A percentile compares a stretch with the other conserved stretches of the same genome.
Conservation (phyloP, 148 eudicot species). For the Rhododendron kiyosumense region DNA sequence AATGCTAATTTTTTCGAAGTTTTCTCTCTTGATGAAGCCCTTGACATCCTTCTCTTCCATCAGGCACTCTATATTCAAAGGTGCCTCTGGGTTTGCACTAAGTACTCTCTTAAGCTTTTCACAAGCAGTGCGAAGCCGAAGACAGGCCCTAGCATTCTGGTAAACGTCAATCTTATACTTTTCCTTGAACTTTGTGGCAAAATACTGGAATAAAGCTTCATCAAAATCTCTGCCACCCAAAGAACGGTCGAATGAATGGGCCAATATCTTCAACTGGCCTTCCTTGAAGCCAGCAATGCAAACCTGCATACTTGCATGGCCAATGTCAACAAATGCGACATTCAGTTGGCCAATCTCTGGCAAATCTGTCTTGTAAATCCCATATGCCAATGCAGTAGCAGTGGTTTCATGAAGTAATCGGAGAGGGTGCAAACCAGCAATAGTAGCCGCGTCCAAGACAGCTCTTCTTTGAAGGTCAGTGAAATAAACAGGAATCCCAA, state of each 20-base stretch:
- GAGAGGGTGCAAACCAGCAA: conserved; percentile 78
- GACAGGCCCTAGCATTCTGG: conserved; percentile 89
- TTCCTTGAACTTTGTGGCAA: conserved; percentile 73
- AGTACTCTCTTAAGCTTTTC: conserved; percentile 89
- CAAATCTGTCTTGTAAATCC: conserved; percentile 88
- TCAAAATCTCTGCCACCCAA: conserved; percentile 93
- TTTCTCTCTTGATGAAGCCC: conserved; percentile 75
- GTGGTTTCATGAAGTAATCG: conserved; percentile 82
- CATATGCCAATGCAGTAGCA: conserved; percentile 89
- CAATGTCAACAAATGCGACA: conserved; percentile 82
- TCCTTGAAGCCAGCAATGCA: conserved; percentile 88
- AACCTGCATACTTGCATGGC: conserved; percentile 88
- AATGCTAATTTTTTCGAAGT: conserved; percentile 72
- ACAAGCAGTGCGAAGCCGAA: conserved; percentile 76
- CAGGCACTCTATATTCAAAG: conserved; percentile 88
- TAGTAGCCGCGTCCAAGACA: conserved; percentile 75
- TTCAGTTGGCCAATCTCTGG: conserved; percentile 78
- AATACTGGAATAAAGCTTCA: conserved; percentile 78
- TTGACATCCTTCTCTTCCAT: conserved; percentile 97
- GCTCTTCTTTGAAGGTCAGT: conserved; percentile 94
- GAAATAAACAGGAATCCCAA: conserved; percentile 85
- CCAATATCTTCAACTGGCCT: conserved; percentile 77
- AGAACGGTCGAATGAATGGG: conserved; percentile 76
- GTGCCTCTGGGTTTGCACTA: conserved; percentile 95
- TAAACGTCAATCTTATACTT: conserved; percentile 78